A percentile compares a stretch with the other conserved stretches of the same genome.
Conservation (phyloP, 2,329 filamentous ascomycete species). For the Penicillium corylophilum region DNA sequence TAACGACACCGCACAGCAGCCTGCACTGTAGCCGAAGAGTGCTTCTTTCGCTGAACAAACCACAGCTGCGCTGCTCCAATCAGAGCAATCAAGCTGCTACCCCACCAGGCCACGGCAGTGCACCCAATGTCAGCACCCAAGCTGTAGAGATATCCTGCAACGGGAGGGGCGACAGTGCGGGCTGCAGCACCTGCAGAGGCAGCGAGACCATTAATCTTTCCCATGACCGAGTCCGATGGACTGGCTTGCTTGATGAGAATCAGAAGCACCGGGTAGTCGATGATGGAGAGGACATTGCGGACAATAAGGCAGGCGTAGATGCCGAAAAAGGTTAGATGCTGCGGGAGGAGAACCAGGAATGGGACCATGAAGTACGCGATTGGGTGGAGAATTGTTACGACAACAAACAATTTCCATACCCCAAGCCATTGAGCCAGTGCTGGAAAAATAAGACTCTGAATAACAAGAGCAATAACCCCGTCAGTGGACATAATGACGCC, state of each 20-base stretch:
- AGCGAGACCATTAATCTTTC: conserved; percentile 70
- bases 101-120: conserved; percentile 65
- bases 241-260: conserved; percentile 73
- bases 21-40: conserved; percentile 40
- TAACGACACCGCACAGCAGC: conserved; percentile 33
- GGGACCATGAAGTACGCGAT: conserved; percentile 68
- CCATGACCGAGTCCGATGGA: conserved; percentile 61
- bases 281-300: conserved; percentile 67
- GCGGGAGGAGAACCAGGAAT: conserved; percentile 62
- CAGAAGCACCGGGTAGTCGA: conserved; percentile 66
- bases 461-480: conserved; percentile 68
- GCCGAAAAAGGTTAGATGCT: conserved; percentile 55
- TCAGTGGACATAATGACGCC: conserved; percentile 69
- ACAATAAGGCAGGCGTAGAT: conserved; percentile 66
- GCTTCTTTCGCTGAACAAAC: conserved; percentile 53
- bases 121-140: conserved; percentile 57
- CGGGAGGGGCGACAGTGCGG: conserved; percentile 66
- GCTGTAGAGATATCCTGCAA: conserved; percentile 67
- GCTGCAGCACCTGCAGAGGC: conserved; percentile 70
- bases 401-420: conserved; percentile 65
- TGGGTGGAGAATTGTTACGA: conserved; percentile 66
- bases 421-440: conserved; percentile 62
- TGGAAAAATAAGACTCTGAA: conserved; percentile 71
- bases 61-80: conserved; percentile 57
- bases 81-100: conserved; percentile 55